Conservation (phyloP, 768 basidiomycete species). For the Trametes gibbosa region DNA sequence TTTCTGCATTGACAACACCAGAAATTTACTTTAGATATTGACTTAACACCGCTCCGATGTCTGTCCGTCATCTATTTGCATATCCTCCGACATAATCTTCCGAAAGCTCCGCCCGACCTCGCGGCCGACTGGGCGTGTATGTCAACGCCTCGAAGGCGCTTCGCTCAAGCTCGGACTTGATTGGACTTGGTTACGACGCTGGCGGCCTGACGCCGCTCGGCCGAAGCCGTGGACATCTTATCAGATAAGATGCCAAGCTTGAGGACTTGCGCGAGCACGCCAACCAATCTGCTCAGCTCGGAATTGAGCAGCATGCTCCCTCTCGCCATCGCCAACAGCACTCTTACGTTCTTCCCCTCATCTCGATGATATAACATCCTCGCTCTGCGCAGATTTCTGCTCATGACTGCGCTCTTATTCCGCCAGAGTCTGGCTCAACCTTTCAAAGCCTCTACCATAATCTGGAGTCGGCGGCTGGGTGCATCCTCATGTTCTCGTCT, state of each 20-base stretch:
- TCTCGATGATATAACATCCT: neutral
- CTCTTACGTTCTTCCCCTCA: neutral
- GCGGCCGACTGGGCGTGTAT: too few species aligned
- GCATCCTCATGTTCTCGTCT: neutral
- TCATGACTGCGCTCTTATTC: slow-evolving; percentile 1
- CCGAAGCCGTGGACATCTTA: too few species aligned
- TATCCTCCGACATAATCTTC: too few species aligned
- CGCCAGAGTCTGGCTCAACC: slow-evolving; percentile 7
- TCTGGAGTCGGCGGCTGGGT: neutral
- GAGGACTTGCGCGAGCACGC: neutral
- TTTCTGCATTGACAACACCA: too few species aligned
- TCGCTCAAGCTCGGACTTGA: too few species aligned
- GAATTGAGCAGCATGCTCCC: slow-evolving; percentile 2
- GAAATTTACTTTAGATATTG: too few species aligned
- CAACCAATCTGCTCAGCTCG: slow-evolving; percentile 3
- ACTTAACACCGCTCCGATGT: too few species aligned
- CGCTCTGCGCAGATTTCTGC: neutral
- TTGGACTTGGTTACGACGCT: too few species aligned
- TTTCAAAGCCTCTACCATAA: neutral
- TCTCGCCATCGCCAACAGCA: neutral
- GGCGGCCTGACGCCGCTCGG: too few species aligned
- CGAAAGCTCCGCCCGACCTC: too few species aligned
- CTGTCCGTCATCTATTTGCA: too few species aligned
- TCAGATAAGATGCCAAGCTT: slow-evolving; percentile 3
- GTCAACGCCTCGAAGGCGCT: too few species aligned